Evolutionary conservation across 768 basidiomycete species (phyloP), one percentile per base, ranked within the genome.

Genomic region (Paxillus involutus): DNA sequence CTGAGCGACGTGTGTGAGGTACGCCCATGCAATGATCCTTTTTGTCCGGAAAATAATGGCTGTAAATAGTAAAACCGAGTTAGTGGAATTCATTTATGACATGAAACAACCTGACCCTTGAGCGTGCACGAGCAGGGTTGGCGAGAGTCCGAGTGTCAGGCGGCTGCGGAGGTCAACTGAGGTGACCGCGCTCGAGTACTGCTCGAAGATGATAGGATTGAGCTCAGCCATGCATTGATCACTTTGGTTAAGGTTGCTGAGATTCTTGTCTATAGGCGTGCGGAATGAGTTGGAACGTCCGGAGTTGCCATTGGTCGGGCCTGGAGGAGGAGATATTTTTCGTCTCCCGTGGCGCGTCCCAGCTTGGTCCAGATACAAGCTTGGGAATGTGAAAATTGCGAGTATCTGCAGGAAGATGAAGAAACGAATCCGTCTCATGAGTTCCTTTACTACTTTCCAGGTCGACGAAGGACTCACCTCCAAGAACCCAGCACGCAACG

Each of bases 351-450:
- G 0, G 80, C 74, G 0, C 69, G 63, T 58, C 83, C 82, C 37
- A 89, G 42, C 65, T 83, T 88, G 26, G 26, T 3, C 21, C 21
- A 21, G n/a, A n/a, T n/a, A n/a, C n/a, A n/a, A n/a, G 91, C 91
- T 58, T 86, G 82, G 0, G 71, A 59, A 60, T 89, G 90, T 89
- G 51, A 94, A 61, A 62, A 86, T 90, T 3, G 86, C 85, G 1
- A 95, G 75, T 4, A 92, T 79, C 89, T 93, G 26, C 26, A 26
- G 26, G 26, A 26, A 53, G n/a, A n/a, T 5, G 12, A 24, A 16
- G 16, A 8, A 6, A 47, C 26, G 4, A 30, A 32, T 41, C 21
- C 47, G n/a, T 1, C 9, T 16, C 43, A 4, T 21, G 10, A 21
- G n/a, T 39, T 6, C 24, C 7, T 32, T 8, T 29, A 14, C 26